Evolutionary conservation across 2,329 filamentous ascomycete species (phyloP).

Genomic region (Nemania serpens): DNA sequence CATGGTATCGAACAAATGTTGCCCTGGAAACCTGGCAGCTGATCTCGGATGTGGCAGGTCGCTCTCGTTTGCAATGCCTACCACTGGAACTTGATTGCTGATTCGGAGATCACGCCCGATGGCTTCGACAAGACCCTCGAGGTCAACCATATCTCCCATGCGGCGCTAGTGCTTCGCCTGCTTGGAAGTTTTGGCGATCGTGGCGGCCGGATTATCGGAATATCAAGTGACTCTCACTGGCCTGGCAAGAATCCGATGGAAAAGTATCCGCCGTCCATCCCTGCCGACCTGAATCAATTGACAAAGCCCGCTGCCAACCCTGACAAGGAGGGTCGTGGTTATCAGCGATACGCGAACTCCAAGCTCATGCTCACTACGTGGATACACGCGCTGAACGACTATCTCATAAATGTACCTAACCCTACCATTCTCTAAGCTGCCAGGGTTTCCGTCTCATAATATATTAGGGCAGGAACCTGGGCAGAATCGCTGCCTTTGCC

Average conservation of each 20-base stretch:
- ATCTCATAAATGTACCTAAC: slow-evolving; percentile 30
- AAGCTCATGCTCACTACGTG: slow-evolving; percentile 46
- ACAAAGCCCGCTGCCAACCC: neutral
- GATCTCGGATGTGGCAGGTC: no score
- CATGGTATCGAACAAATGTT: no score
- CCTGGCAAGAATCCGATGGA: neutral
- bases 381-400: slow-evolving; percentile 45
- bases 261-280: neutral
- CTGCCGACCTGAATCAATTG: neutral
- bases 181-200: slow-evolving; percentile 60
- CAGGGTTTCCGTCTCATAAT: no score
- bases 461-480: slow-evolving; percentile 9
- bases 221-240: slow-evolving; percentile 41
- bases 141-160: slow-evolving; percentile 44
- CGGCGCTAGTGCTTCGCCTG: slow-evolving; percentile 41
- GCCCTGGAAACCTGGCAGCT: no score
- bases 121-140: slow-evolving; percentile 48
- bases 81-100: slow-evolving; percentile 42
- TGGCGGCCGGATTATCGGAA: slow-evolving; percentile 65
- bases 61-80: slow-evolving; percentile 48
- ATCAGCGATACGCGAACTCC: slow-evolving; percentile 48
- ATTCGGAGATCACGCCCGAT: slow-evolving; percentile 41
- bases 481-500: slow-evolving; percentile 24
- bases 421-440: neutral
- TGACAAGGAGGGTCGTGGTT: slow-evolving; percentile 44